These are phyloP conservation scores for Xylaria intraflava DNA, from an alignment of 495 filamentous ascomycete species.

Conservation along the genomic window DNA sequence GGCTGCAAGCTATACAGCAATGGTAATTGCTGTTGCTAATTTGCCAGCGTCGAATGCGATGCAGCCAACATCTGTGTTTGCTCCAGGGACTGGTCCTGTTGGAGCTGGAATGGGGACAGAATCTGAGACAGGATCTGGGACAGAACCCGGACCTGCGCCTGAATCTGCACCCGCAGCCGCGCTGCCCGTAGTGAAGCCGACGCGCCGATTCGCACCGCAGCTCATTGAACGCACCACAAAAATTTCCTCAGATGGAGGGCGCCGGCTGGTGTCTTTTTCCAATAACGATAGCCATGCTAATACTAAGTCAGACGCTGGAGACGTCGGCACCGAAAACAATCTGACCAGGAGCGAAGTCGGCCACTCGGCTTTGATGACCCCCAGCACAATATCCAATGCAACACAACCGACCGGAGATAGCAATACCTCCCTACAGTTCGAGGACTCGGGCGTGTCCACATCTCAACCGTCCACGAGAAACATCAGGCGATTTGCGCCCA, in stretches of 20 bases:
- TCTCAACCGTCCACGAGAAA: slow-evolving; percentile 11
- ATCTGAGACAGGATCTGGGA: not conserved
- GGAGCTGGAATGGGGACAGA: not conserved
- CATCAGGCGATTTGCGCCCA: slow-evolving; percentile 46
- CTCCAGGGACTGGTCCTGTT: not conserved
- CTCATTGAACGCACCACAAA: slow-evolving; percentile 50
- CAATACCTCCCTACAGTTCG: slow-evolving; percentile 20
- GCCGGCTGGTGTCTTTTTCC: not conserved
- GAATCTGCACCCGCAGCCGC: slow-evolving; percentile 17
- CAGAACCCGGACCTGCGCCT: not conserved
- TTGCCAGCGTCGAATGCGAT: not conserved
- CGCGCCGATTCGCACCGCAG: slow-evolving; percentile 45
- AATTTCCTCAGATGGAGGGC: slow-evolving; percentile 22
- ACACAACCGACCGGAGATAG: slow-evolving; percentile 21
- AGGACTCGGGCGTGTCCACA: slow-evolving; percentile 19
- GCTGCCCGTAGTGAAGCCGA: slow-evolving; percentile 26
- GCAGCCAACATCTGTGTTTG: not conserved
- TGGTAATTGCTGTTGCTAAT: slow-evolving; percentile 5
- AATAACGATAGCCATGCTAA: not conserved
- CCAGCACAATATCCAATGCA: not conserved
- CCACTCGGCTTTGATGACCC: not conserved
- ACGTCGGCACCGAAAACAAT: not conserved
- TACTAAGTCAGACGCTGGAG: not conserved
- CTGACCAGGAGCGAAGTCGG: not conserved
- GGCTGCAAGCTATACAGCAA: not conserved